These are phyloP conservation scores for Pseudocercospora fuligena DNA, from an alignment of 2,329 filamentous ascomycete species.

Conservation along the genomic window DNA sequence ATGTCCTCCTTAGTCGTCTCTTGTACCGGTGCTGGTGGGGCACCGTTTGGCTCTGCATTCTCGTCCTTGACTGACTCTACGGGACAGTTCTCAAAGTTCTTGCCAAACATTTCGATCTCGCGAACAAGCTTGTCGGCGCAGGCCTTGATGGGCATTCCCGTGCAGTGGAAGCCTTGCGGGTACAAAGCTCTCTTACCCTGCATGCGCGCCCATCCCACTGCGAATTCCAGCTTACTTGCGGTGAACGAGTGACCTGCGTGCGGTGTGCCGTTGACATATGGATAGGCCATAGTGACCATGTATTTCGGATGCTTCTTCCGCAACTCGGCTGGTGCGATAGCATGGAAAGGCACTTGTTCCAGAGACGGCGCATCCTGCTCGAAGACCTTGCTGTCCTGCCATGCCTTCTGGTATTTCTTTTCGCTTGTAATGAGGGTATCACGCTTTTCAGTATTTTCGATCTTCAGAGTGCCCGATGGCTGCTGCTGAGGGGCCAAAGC, in stretches of 20 bases:
- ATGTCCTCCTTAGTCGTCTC: conserved; percentile 75
- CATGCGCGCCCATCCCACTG: conserved; percentile 84
- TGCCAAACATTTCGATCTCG: conserved; percentile 86
- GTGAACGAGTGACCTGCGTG: conserved; percentile 95
- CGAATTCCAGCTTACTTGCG: conserved; percentile 90
- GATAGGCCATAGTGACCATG: conserved; percentile 79
- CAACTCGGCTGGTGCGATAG: conserved; percentile 74
- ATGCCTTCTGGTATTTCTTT: conserved; percentile 89
- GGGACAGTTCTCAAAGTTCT: conserved; percentile 79
- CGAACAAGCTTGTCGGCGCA: conserved; percentile 92
- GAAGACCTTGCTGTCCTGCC: conserved; percentile 79
- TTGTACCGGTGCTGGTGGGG: conserved; percentile 61
- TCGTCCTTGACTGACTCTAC: conserved; percentile 58
- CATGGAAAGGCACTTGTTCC: conserved; percentile 74
- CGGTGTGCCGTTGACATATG: conserved; percentile 80
- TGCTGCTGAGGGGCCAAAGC: conserved; percentile 60
- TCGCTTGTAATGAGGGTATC: conserved; percentile 81
- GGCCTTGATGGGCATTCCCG: conserved; percentile 97
- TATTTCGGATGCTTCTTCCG: conserved; percentile 87
- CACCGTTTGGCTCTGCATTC: conserved; percentile 48
- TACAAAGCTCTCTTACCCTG: conserved; percentile 85
- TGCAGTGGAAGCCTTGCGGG: conserved; percentile 93
- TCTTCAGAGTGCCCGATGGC: conserved; percentile 66
- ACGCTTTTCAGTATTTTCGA: conserved; percentile 83
- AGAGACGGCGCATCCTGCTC: conserved; percentile 82